Evolutionary conservation across 2,329 filamentous ascomycete species (phyloP).

Genomic region (Cladosporium sp.): DNA sequence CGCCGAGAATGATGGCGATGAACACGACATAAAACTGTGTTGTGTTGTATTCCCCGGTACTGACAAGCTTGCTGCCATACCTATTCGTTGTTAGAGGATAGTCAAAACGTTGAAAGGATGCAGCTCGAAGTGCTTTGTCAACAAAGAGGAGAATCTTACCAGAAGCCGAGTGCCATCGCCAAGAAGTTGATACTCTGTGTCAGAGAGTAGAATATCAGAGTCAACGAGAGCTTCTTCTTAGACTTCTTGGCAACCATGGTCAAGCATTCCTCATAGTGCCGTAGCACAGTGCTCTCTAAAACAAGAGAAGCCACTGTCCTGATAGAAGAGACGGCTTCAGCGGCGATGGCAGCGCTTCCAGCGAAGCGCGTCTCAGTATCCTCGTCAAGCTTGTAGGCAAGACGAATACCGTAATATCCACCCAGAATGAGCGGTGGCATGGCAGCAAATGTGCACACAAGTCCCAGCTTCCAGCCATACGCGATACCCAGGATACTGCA

Average conservation of each 20-base stretch:
- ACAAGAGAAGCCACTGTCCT: constrained; percentile 30
- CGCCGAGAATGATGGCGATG: constrained; percentile 58
- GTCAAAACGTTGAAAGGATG: constrained; percentile 45
- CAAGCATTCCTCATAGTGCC: constrained; percentile 22
- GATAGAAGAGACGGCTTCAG: constrained; percentile 31
- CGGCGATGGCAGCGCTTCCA: constrained; percentile 30
- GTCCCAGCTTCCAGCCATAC: constrained; percentile 33
- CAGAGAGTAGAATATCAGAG: constrained; percentile 25
- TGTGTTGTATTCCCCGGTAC: constrained; percentile 28
- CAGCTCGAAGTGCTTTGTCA: constrained; percentile 10
- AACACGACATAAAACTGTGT: constrained; percentile 53
- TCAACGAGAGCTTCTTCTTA: constrained; percentile 16
- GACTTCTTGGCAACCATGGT: background rate
- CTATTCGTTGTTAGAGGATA: constrained; percentile 39
- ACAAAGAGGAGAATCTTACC: constrained; percentile 18
- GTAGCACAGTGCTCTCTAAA: constrained; percentile 25
- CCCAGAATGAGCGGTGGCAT: constrained; percentile 28
- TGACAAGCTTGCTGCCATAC: constrained; percentile 29
- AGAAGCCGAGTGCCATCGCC: constrained; percentile 30
- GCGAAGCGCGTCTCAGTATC: constrained; percentile 26
- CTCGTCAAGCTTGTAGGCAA: constrained; percentile 30
- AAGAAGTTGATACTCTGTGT: constrained; percentile 30
- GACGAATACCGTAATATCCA: constrained; percentile 30
- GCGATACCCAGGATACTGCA: constrained; percentile 28
- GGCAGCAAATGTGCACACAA: constrained; percentile 27